Conservation (phyloP, 129 eudicot species). For the Lactuca sativa region DNA sequence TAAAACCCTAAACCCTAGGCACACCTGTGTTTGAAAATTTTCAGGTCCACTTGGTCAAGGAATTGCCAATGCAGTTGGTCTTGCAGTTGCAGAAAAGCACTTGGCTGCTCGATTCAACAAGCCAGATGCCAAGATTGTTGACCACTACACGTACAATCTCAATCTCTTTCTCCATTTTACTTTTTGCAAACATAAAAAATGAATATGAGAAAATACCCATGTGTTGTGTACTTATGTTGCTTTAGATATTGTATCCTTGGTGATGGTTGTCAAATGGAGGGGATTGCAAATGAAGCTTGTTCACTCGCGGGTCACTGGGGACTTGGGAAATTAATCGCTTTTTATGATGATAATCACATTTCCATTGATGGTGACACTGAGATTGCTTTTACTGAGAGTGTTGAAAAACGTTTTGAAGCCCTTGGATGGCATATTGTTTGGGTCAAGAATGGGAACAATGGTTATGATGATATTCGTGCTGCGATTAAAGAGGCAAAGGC, state of each 20-base stretch:
- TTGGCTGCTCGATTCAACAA: conserved; percentile 89
- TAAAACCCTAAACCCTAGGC: no score
- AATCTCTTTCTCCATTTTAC: not conserved
- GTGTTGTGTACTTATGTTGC: conserved; percentile 11
- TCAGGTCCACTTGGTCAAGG: conserved; percentile 99
- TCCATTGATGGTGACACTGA: conserved; percentile 98
- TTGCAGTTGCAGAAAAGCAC: conserved; percentile 91
- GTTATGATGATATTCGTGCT: conserved; percentile 97
- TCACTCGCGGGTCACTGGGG: conserved; percentile 99
- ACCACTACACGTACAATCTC: conserved; percentile 74
- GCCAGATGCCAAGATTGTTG: conserved; percentile 66
- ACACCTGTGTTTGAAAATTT: not conserved
- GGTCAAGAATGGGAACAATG: conserved; percentile 95
- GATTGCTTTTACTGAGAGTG: conserved; percentile 86
- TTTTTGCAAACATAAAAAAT: not conserved
- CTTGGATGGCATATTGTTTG: conserved; percentile 97
- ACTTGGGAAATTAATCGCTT: conserved; percentile 92
- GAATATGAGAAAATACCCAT: not conserved
- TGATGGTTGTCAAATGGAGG: conserved; percentile 99
- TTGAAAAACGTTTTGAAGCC: conserved; percentile 82
- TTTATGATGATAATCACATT: conserved; percentile 93
- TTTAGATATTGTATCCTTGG: conserved; percentile 74
- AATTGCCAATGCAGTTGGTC: conserved; percentile 89
- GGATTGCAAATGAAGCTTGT: conserved; percentile 86
- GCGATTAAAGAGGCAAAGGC: conserved; percentile 94